Base-by-base conservation (phyloP, 2,329 filamentous ascomycete species). In the Paecilomyces formosus region DNA sequence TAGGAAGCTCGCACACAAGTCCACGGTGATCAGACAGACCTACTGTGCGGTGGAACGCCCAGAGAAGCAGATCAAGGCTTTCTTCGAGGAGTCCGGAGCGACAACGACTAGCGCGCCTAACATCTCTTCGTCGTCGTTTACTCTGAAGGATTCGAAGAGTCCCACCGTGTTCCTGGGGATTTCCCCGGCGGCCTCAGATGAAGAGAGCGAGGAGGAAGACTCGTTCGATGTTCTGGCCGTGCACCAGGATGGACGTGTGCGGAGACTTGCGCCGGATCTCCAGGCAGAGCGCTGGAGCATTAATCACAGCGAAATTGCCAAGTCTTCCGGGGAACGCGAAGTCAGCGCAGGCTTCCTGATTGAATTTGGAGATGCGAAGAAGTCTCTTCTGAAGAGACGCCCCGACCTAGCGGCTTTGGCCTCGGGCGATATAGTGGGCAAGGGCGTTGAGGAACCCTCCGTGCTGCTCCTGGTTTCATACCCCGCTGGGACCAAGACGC, bases 51-150 rank as follows among this genome's bases (percentile, higher is more conserved):
- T 81, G 3, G 75, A 73, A 51, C 74, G 76, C 53, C 75, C 78
- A 3, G 79, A 80, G 58, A 72, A 77, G 39, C 78, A 82, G 58
- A 70, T 87, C 6, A 73, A 84, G 35, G 80, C 78, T 60, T 85
- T 85, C 59, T 72, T 76, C 18, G 83, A 86, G 60, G 78, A 81
- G 57, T 70, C 69, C 33, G 63, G 68, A 18, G 64, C 65, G 13
- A 70, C 61, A 53, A 67, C 66, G 57, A 69, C 66, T 15, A 70
- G 62, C 56, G 72, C 69, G 21, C 68, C 70, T 4, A 66, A 60
- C 51, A 78, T 77, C 56, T 73, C 70, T 53, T 76, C 72, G n/a
- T 68, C 69, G 3, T 69, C 70, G n/a, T 74, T 72, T 61, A 67
- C 67, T 7, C 65, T 76, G 54, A 72, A 68, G 45, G 72, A 74